Base-by-base conservation (phyloP, 2,329 filamentous ascomycete genomes). In the Hypoxylon sp. region DNA sequence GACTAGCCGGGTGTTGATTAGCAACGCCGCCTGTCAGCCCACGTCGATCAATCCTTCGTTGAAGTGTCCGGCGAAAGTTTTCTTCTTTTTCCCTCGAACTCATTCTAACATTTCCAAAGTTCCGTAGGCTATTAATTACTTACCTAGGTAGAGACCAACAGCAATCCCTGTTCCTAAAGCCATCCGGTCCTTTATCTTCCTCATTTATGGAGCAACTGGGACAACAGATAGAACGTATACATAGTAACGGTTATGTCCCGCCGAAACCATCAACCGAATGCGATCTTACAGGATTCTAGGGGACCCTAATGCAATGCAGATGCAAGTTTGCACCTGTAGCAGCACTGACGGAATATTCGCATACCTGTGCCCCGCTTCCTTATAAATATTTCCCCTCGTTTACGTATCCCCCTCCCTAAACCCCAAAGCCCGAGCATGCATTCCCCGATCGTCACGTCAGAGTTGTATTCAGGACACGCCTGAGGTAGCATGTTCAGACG, bases 11-110 rank as follows among this genome's bases (percentile, higher is more conserved):
- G 45, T 21, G 10, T 38, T 21, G 25, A 19, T 9, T 36, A 63
- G 57, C 63, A 67, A 53, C 61, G 49, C 64, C 63, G 50, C 63
- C 45, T 25, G 58, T 60, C 67, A 70, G 64, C 64, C 64, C 45
- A 52, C 13, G 49, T 23, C 36, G 56, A 65, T 60, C 60, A 49
- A 67, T 62, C 52, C 63, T 64, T 53, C 50, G 32, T 28, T n/a
- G 17, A 38, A 60, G 23, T 19, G 30, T 63, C 51, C 59, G 43
- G 50, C 41, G 36, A 66, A 50, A 14, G 11, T 51, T 63, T 56
- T 46, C 41, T 38, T 45, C 19, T n/a, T 57, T 50, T 56, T 23
- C 43, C 9, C 19, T 57, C 32, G 25, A 52, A 56, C 28, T 17
- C 23, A 21, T 28, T 51, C 49, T 49, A 21, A 48, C 46, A n/a